Percentiles rank a stretch among this genome's conserved stretches.
phyloP scores from a whole-genome alignment of 805 yeast genomes.

The Nakazawaea molendinolei region DNA sequence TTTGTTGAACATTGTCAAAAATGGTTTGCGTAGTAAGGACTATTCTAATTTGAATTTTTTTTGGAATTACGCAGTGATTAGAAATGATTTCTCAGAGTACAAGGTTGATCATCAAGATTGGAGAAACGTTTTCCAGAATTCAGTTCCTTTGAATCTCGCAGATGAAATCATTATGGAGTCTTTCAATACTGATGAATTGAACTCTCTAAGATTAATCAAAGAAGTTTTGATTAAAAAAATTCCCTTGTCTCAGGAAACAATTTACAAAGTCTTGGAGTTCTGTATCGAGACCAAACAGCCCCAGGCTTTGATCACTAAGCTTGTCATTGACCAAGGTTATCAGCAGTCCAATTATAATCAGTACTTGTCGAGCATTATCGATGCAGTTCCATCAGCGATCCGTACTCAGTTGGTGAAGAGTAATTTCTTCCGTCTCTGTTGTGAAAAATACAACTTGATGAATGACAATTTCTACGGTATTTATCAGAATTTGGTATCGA shows the following conservation, averaged over 20 bases:
- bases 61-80: conserved; percentile 25
- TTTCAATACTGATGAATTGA: conserved; percentile 15
- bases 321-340: conserved; percentile 26
- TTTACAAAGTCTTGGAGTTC: conserved; percentile 21
- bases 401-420: conserved; percentile 16
- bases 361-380: conserved; percentile 25
- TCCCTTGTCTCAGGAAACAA: conserved; percentile 16
- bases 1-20: conserved; percentile 21
- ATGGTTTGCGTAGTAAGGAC: conserved; percentile 17
- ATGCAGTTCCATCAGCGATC: conserved; percentile 18
- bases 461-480: conserved; percentile 30
- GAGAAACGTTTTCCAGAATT: conserved; percentile 13
- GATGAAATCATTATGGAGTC: conserved; percentile 2
- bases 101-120: too few species aligned
- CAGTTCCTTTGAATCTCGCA: not conserved
- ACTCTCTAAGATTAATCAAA: conserved; percentile 21
- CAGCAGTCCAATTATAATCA: conserved; percentile 23
- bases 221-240: conserved; percentile 23
- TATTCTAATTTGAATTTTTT: conserved; percentile 18
- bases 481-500: conserved; percentile 19
- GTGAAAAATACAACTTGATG: conserved; percentile 27
- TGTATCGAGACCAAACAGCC: conserved; percentile 13
- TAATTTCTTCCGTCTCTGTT: conserved; percentile 22
- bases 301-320: conserved; percentile 15
- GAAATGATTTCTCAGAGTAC: conserved; percentile 29